Conservation (phyloP, 225 moss, liverwort and hornwort species). For the Lunularia cruciata region DNA sequence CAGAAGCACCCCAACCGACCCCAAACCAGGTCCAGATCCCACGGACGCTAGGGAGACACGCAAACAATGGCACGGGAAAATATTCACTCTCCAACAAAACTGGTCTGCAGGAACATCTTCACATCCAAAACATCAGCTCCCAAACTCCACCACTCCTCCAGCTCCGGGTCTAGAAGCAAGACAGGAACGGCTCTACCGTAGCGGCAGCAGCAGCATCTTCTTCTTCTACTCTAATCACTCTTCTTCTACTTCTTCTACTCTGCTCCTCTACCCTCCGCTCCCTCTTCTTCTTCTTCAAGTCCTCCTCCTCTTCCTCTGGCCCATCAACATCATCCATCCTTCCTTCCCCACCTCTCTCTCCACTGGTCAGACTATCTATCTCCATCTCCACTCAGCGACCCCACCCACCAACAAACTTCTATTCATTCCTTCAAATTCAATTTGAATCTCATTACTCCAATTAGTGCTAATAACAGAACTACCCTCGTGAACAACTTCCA, state of each 20-base stretch:
- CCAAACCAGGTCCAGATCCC: conserved; percentile 13
- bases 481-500: no score
- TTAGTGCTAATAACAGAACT: no score
- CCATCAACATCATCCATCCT: background rate
- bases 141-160: background rate
- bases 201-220: background rate
- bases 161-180: background rate
- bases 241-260: background rate
- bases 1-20: background rate
- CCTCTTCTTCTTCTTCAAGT: background rate
- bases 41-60: conserved; percentile 14
- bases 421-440: background rate
- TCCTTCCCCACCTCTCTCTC: background rate
- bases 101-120: no score
- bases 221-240: no score
- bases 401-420: background rate
- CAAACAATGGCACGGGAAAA: background rate
- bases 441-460: conserved; percentile 3
- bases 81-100: background rate
- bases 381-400: background rate
- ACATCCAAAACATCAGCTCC: background rate
- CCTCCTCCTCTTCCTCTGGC: background rate
- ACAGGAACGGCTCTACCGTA: background rate
- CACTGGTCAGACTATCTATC: background rate
- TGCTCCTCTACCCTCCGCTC: background rate